These are phyloP conservation scores for Glebionis coronaria DNA, from an alignment of 129 eudicot genomes.

Conservation along the genomic window DNA sequence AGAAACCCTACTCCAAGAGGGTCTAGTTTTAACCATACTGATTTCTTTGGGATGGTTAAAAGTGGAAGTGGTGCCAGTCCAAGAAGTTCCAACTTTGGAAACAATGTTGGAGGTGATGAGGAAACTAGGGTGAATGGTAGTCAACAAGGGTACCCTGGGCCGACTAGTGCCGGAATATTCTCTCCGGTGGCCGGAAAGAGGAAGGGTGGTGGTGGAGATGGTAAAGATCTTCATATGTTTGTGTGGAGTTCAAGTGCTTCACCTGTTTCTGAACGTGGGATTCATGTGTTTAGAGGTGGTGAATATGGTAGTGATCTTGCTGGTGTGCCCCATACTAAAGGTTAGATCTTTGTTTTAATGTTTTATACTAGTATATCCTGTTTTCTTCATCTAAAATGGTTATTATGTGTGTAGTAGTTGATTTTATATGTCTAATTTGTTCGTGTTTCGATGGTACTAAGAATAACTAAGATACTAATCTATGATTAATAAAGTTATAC, in stretches of 20 bases:
- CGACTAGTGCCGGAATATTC: constrained; percentile 67
- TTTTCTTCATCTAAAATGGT: neutral
- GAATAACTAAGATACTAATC: neutral
- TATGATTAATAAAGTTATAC: neutral
- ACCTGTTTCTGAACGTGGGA: constrained; percentile 84
- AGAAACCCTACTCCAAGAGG: constrained; percentile 81
- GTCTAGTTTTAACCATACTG: constrained; percentile 67
- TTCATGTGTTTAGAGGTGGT: constrained; percentile 75
- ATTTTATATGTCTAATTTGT: neutral
- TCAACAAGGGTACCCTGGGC: constrained; percentile 66
- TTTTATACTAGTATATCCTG: neutral
- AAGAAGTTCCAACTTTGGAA: constrained; percentile 61
- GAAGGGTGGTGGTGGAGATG: constrained; percentile 60
- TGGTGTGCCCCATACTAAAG: constrained; percentile 65
- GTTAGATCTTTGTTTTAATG: constrained; percentile 29
- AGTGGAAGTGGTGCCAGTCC: constrained; percentile 64
- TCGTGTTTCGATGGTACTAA: too few species aligned
- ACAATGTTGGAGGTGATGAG: constrained; percentile 49
- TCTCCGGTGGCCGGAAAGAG: constrained; percentile 62
- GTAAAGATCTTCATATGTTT: constrained; percentile 88
- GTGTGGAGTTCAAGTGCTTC: constrained; percentile 93
- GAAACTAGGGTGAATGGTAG: constrained; percentile 42
- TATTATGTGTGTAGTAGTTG: neutral
- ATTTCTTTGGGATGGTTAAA: constrained; percentile 66
- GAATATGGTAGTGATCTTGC: constrained; percentile 61